Base-by-base conservation (phyloP, 768 basidiomycete genomes). In the Agaricus subrufescens region DNA sequence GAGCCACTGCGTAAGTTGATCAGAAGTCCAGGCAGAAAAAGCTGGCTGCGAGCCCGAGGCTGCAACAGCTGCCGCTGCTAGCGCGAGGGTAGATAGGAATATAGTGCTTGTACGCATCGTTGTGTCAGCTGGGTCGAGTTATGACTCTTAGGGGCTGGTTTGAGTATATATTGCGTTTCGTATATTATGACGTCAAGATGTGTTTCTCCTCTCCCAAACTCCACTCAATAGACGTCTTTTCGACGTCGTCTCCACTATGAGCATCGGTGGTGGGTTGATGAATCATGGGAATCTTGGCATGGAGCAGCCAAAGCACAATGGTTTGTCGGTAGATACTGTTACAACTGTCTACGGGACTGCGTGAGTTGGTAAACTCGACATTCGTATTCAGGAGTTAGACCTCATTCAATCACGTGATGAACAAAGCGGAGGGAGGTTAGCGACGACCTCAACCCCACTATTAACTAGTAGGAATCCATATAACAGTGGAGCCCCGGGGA, bases 1-100 rank as follows among this genome's bases (percentile, higher is more conserved):
- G 53, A 93, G 83, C 87, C 89, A 92, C 31, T 76, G 67, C 58
- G 79, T 75, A 29, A 93, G 78, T 59, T 92, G 77, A 9, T 75
- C 68, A 27, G 78, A 66, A 2, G 87, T 83, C 92, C 91, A 94
- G 3, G 70, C 61, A 10, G 66, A 52, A 62, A 78, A 80, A 23
- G 67, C 68, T 44, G 71, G 64, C 3, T 65, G 59, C n/a, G 62
- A 56, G 3, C 61, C 51, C n/a, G 63, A 66, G 45, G 72, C 71
- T 10, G 25, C 54, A 7, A 75, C 67, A 54, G 75, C 71, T 50
- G 67, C 52, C 46, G 83, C 83, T 83, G 67, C 43, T n/a, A 73
- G 63, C 39, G 60, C 63, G 19, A 60, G 54, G 8, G 48, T 49
- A 3, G 47, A 10, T 48, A 49, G 4, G 6, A 56, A 14, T 15